Percentiles rank a stretch among this genome's conserved stretches.
These are phyloP conservation scores for Mycena metata DNA, from an alignment of 768 basidiomycete genomes.

Conservation along the genomic window DNA sequence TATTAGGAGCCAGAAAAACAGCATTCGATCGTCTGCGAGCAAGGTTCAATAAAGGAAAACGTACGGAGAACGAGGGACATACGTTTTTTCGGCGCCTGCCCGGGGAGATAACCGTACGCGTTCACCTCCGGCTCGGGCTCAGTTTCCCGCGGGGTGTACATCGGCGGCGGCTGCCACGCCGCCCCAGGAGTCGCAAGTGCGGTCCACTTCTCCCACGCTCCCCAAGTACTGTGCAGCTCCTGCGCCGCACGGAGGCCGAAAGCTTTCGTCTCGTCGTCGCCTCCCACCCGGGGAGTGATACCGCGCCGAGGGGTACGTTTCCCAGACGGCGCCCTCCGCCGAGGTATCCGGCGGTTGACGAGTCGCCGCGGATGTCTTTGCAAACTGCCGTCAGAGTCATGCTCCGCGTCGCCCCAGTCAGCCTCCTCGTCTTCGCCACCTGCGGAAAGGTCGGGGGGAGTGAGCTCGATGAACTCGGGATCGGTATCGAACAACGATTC, in stretches of 20 bases:
- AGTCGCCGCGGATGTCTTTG: constrained; percentile 50
- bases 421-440: constrained; percentile 65
- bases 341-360: constrained; percentile 50
- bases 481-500: constrained; percentile 59
- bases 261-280: constrained; percentile 52
- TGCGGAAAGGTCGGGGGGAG: constrained; percentile 9
- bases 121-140: constrained; percentile 63
- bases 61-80: constrained; percentile 43
- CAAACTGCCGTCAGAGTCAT: constrained; percentile 65
- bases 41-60: constrained; percentile 23
- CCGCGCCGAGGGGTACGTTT: constrained; percentile 43
- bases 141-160: constrained; percentile 75
- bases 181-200: constrained; percentile 65
- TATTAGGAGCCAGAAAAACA: constrained; percentile 90
- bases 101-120: constrained; percentile 74
- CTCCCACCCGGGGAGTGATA: constrained; percentile 42
- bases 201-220: constrained; percentile 88
- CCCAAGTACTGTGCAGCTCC: constrained; percentile 80
- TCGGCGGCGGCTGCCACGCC: constrained; percentile 70
- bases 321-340: constrained; percentile 45
- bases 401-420: constrained; percentile 78
- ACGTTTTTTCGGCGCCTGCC: constrained; percentile 78
- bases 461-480: constrained; percentile 20
- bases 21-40: constrained; percentile 83
- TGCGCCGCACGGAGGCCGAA: constrained; percentile 64